Conservation (phyloP, 2,329 filamentous ascomycete genomes). For the Beauveria australis region DNA sequence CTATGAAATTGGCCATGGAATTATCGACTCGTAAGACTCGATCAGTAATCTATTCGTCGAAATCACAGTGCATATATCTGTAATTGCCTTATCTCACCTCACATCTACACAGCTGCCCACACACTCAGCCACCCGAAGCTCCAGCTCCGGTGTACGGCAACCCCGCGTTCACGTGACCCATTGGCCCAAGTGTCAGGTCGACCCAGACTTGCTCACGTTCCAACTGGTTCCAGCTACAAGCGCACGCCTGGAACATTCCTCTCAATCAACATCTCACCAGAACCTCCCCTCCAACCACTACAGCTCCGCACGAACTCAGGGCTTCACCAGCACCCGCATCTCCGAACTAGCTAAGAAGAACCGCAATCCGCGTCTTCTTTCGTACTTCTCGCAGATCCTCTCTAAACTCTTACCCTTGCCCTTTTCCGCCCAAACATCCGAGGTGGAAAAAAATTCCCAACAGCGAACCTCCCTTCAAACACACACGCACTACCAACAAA, state of each 20-base stretch:
- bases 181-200: background rate
- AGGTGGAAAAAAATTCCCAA: conserved; percentile 7
- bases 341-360: background rate
- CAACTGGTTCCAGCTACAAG: background rate
- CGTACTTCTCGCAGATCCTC: background rate
- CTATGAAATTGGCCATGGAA: background rate
- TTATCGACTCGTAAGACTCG: too few species aligned
- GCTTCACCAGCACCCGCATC: background rate
- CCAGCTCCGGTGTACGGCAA: conserved; percentile 9
- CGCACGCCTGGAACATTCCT: conserved; percentile 10
- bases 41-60: background rate
- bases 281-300: conserved; percentile 1
- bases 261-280: conserved; percentile 5
- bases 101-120: background rate
- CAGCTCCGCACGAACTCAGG: conserved; percentile 8
- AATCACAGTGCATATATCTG: background rate
- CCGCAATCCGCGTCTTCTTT: background rate
- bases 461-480: conserved; percentile 4
- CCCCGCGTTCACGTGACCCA: conserved; percentile 28
- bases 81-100: background rate
- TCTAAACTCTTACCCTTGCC: background rate
- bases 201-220: background rate
- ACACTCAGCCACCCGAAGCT: background rate
- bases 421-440: background rate
- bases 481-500: background rate